Evolutionary conservation across 257 asterid species (phyloP).

Genomic region (Capsicum baccatum): DNA sequence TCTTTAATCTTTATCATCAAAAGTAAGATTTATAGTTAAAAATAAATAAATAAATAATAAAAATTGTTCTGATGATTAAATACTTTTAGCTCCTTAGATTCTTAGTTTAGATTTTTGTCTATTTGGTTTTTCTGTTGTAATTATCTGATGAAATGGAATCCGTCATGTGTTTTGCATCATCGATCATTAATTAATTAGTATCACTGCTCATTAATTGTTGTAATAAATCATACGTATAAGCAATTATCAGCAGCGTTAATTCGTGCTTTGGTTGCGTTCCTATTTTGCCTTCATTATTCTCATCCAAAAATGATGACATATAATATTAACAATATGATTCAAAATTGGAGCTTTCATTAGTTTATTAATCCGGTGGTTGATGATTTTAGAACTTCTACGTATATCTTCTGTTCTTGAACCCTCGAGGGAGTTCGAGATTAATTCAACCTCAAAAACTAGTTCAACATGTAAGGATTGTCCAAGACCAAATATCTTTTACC

Average conservation of each 20-base stretch:
- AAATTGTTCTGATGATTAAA: not conserved
- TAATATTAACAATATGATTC: not conserved
- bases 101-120: slow-evolving; percentile 29
- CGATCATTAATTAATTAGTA: slow-evolving; percentile 10
- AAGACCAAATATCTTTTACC: not conserved
- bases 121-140: slow-evolving; percentile 23
- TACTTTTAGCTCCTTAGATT: slow-evolving; percentile 25
- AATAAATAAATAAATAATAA: not conserved
- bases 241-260: not conserved
- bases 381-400: not conserved
- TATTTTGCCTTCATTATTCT: not conserved
- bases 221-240: not conserved
- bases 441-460: not conserved
- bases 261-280: not conserved
- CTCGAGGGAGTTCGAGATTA: not conserved
- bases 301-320: not conserved
- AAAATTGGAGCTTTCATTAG: not conserved
- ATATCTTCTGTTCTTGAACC: not conserved
- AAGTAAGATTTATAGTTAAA: slow-evolving; percentile 17
- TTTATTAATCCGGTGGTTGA: not conserved
- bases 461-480: not conserved
- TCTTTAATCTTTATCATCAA: not conserved
- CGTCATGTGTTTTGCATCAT: slow-evolving; percentile 25
- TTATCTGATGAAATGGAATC: slow-evolving; percentile 29
- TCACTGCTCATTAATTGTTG: not conserved